These are phyloP conservation scores for Exserohilum turcica DNA, from an alignment of 2,329 filamentous ascomycete genomes.

Conservation along the genomic window DNA sequence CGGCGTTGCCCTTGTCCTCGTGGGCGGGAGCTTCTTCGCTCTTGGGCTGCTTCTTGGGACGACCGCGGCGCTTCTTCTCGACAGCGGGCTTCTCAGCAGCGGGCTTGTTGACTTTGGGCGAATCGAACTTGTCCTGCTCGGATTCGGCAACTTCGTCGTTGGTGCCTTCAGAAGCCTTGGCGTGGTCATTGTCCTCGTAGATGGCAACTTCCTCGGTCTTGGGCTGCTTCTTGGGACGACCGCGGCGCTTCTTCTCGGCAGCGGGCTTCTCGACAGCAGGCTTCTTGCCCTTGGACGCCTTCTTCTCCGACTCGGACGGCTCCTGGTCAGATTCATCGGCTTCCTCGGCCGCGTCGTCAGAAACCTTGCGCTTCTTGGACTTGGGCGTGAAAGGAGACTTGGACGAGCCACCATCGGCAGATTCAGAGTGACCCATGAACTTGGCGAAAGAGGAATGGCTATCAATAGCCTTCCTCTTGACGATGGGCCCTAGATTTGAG, in stretches of 20 bases:
- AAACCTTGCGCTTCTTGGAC: conserved; percentile 32
- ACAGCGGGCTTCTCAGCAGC: conserved; percentile 3
- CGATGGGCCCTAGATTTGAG: conserved; percentile 18
- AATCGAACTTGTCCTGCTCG: conserved; percentile 20
- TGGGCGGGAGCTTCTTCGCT: conserved; percentile 13
- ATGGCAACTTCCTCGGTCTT: conserved; percentile 33
- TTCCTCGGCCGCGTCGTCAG: conserved; percentile 11
- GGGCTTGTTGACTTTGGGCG: neutral
- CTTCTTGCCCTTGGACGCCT: conserved; percentile 11
- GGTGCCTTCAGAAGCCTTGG: conserved; percentile 1
- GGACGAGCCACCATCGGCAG: conserved; percentile 9
- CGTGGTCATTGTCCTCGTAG: conserved; percentile 3
- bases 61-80: conserved; percentile 2
- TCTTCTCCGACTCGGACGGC: conserved; percentile 26
- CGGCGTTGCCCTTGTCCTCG: neutral
- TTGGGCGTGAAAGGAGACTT: conserved; percentile 8
- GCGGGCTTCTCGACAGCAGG: conserved; percentile 9
- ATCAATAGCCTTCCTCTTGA: conserved; percentile 40
- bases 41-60: conserved; percentile 30
- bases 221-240: conserved; percentile 24
- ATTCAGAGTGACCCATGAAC: conserved; percentile 23
- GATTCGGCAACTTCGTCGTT: neutral
- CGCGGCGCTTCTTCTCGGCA: neutral
- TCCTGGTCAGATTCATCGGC: neutral
- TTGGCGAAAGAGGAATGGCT: conserved; percentile 28